Evolutionary conservation across 768 basidiomycete genomes (phyloP), one percentile per base, ranked within the genome.

Genomic region (Imleria badia): DNA sequence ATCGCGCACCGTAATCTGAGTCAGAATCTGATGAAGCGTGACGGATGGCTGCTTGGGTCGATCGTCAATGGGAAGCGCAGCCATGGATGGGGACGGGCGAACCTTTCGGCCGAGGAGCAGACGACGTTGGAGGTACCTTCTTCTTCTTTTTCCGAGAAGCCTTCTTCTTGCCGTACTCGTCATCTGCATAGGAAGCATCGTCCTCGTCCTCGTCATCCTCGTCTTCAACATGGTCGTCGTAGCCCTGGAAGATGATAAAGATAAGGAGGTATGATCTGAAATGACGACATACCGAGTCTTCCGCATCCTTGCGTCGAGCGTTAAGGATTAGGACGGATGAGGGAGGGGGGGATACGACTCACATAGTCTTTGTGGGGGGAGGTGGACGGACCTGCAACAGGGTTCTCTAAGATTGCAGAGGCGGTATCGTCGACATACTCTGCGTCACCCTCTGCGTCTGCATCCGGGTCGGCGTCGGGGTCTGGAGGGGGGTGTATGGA

Each of bases 1-100:
- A 82, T 52, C 88, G 86, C 31, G 87, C 81, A 41, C 89, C 91
- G 63, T 92, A 94, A 64, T 94, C 91, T 3, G 90, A 92, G 71
- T 90, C 90, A 13, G 89, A 91, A 72, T 91, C 89, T 42, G 89
- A 89, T 40, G 75, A 76, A 40, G 80, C 79, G 29, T 81, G 82
- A 44, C 85, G 86, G 48, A 75, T 72, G 56, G 78, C 72, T 54
- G 70, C 78, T 81, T 63, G 54, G 58, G 45, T 58, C 51, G 46
- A 51, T 46, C 49, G 60, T 54, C 45, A 26, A 52, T 31, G 50
- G 35, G 48, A 53, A 43, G 31, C 8, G 22, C 20, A 44, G 44
- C 45, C 53, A 55, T 33, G 48, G 47, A 43, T 49, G 54, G 20
- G 54, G 72, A 48, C 58, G 26, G 8, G 42, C 56, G 19, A 35